These are phyloP conservation scores for Triticum turgidum DNA, from an alignment of 176 grass and related monocot genomes.

Conservation along the genomic window DNA sequence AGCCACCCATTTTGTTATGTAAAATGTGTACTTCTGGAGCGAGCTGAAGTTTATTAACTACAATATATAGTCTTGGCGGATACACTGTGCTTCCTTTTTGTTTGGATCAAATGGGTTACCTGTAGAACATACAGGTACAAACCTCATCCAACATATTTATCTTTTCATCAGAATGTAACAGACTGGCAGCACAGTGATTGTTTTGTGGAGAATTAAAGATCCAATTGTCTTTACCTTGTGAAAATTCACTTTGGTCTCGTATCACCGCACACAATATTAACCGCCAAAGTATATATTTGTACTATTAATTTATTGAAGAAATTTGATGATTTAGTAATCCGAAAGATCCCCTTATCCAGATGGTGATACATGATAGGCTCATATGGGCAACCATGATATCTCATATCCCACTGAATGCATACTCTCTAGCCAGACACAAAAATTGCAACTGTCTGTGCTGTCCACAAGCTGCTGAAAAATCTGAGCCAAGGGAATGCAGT, in stretches of 20 bases:
- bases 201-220: background rate
- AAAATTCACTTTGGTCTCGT: background rate
- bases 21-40: background rate
- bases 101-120: background rate
- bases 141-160: background rate
- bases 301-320: background rate
- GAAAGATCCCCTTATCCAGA: background rate
- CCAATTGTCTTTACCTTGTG: background rate
- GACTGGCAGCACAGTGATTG: background rate
- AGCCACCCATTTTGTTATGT: background rate
- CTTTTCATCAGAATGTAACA: background rate
- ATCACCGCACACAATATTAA: background rate
- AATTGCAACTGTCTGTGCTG: background rate
- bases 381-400: background rate
- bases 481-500: background rate
- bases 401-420: conserved; percentile 6
- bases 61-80: background rate
- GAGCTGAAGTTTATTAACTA: background rate
- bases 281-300: background rate
- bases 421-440: background rate
- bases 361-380: conserved; percentile 4
- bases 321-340: background rate
- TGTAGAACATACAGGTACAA: background rate
- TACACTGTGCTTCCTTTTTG: background rate
- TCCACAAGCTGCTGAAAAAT: conserved; percentile 19